Base-by-base conservation (phyloP, 2,329 filamentous ascomycete species). In the Thelonectria rubi region DNA sequence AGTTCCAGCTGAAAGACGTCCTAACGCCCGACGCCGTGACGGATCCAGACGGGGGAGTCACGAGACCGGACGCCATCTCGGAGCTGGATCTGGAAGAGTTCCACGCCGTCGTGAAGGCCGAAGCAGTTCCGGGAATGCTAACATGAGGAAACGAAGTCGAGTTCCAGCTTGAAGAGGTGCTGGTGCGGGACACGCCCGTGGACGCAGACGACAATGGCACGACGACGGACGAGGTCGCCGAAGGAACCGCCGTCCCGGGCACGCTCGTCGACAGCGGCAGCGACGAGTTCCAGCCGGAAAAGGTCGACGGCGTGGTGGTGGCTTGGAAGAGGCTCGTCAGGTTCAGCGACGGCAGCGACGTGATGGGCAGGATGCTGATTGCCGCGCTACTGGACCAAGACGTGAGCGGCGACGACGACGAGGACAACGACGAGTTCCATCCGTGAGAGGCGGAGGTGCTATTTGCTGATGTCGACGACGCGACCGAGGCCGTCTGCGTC, bases 241-340 rank as follows among this genome's bases (percentile, higher is more conserved):
- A 37, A 14, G 34, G 6, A 37, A 10, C 34, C 5, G 20, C 45
- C n/a, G 45, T 49, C 9, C 11, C 53, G 14, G 21, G 11, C 11
- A 32, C 18, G 30, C 20, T 55, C 1, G 8, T 21, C 14, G 15
- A 37, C 4, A 50, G 21, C 15, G 26, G 21, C 1, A 46, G 7
- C 3, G 60, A 59, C n/a, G 47, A 56, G 48, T 47, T 47, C 45
- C 45, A 47, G 14, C 21, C 21, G 11, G 21, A 47, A n/a, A 15
- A 24, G 3, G 20, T 30, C 20, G 40, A 43, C n/a, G 40, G 7
- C 7, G 2, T 3, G 9, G 39, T 17, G 17, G 5, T 20, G n/a
- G 40, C 5, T 9, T 43, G 49, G 15, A 40, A 39, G n/a, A 21
- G 17, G 6, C 45, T 42, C 5, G 34, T 54, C 8, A 15, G 24